Conservation (phyloP, 148 eudicot genomes). For the Rhododendron williamsianum region DNA sequence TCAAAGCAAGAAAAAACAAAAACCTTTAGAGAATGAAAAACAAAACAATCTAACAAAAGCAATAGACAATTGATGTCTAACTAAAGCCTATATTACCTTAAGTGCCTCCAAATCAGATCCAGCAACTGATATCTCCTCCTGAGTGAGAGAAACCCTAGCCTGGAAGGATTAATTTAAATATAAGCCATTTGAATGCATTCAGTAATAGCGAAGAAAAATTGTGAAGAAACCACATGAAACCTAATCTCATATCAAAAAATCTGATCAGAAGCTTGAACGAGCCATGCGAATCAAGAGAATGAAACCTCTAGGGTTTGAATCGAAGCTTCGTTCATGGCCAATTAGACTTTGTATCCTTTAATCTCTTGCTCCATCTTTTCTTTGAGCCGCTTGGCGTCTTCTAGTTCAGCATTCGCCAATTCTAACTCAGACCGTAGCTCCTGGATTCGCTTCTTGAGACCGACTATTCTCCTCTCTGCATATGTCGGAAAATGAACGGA, state of each 20-base stretch:
- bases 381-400: conserved; percentile 47
- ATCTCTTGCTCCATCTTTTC: conserved; percentile 60
- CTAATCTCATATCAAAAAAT: background rate
- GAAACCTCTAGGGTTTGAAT: conserved; percentile 59
- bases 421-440: conserved; percentile 50
- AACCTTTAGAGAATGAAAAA: conserved; percentile 1
- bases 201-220: background rate
- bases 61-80: background rate
- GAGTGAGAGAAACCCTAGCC: conserved; percentile 52
- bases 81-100: conserved; percentile 36
- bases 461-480: conserved; percentile 55
- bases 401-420: conserved; percentile 37
- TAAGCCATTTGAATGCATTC: background rate
- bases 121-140: conserved; percentile 52
- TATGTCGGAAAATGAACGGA: background rate
- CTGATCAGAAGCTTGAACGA: background rate
- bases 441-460: conserved; percentile 48
- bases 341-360: conserved; percentile 65
- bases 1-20: conserved; percentile 12
- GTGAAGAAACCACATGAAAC: background rate
- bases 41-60: background rate
- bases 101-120: conserved; percentile 53
- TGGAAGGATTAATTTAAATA: conserved; percentile 19
- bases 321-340: conserved; percentile 52
- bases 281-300: background rate